Evolutionary conservation across 2,329 filamentous ascomycete species (phyloP), one percentile per base, ranked within the genome.

Genomic region (Calonectria montana): DNA sequence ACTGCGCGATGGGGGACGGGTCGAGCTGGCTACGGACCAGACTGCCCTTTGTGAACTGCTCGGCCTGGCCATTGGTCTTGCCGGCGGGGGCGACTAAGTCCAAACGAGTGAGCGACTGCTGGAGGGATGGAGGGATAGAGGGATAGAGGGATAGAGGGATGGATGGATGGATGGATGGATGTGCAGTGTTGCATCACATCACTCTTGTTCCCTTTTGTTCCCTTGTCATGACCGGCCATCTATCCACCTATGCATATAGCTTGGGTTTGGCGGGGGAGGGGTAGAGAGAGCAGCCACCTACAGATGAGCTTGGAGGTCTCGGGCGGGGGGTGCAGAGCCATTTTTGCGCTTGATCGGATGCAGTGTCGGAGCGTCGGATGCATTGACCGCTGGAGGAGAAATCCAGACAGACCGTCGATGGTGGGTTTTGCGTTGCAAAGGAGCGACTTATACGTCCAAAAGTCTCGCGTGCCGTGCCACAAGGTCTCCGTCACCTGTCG

Each of bases 1-100:
- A 99, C 86, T 98, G 97, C 37, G 88, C 87, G 70, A 96, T 91
- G 0, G 97, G 97, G 67, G 89, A 89, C 10, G 86, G 68, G 77
- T 90, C 83, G 21, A 97, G 91, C 80, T 94, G 89, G 1, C 83
- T 78, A 57, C 86, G 88, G 41, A 88, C 86, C 35, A 97, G 90
- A 1, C 88, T 87, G 77, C 90, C 90, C 66, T 82, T 84, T 62
- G 89, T 91, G 87, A 96, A 97, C 83, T 97, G 95, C 27, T 90
- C 91, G 13, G 95, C 94, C 82, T 94, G 93, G 2, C 87, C 85
- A 65, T 89, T 85, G 65, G 86, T 83, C 73, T 89, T 84, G 75
- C 88, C 90, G 50, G 91, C 90, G 4, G 93, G 92, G 7, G 93
- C 92, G 83, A 94, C 90, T 89, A 21, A 29, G n/a, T 48, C 41